phyloP scores from a whole-genome alignment of 805 yeast species.

The Cyberlindnera saturnus region DNA sequence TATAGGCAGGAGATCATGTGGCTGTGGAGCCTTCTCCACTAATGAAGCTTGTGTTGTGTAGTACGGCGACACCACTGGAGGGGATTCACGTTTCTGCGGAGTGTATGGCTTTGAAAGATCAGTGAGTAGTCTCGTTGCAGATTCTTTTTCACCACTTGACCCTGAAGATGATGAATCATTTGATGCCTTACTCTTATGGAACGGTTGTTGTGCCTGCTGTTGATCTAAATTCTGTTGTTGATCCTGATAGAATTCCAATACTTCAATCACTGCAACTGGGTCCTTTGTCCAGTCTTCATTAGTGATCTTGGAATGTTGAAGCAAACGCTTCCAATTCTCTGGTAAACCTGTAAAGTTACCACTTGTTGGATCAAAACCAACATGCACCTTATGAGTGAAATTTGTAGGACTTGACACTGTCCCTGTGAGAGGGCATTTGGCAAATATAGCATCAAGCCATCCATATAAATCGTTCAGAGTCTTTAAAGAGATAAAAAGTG shows the following conservation, averaged over 20 bases:
- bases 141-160: conserved; percentile 14
- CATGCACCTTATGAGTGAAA: conserved; percentile 90
- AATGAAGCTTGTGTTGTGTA: conserved; percentile 11
- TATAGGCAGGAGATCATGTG: conserved; percentile 37
- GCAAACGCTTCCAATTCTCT: conserved; percentile 82
- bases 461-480: conserved; percentile 73
- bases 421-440: conserved; percentile 59
- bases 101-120: conserved; percentile 40
- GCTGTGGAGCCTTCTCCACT: neutral
- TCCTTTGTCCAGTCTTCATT: conserved; percentile 88
- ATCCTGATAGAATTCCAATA: conserved; percentile 68
- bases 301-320: conserved; percentile 84
- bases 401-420: conserved; percentile 88
- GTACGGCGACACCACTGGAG: conserved; percentile 29
- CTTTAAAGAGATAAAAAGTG: conserved; percentile 71
- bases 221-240: conserved; percentile 20
- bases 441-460: conserved; percentile 86
- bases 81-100: conserved; percentile 37
- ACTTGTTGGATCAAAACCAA: conserved; percentile 75
- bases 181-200: conserved; percentile 18
- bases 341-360: conserved; percentile 94
- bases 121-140: conserved; percentile 26
- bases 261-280: conserved; percentile 93
- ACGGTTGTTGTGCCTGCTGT: conserved; percentile 1
- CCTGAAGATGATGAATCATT: conserved; percentile 17